Evolutionary conservation across 202 grass and related monocot species (phyloP).

Genomic region (Setaria viridis): DNA sequence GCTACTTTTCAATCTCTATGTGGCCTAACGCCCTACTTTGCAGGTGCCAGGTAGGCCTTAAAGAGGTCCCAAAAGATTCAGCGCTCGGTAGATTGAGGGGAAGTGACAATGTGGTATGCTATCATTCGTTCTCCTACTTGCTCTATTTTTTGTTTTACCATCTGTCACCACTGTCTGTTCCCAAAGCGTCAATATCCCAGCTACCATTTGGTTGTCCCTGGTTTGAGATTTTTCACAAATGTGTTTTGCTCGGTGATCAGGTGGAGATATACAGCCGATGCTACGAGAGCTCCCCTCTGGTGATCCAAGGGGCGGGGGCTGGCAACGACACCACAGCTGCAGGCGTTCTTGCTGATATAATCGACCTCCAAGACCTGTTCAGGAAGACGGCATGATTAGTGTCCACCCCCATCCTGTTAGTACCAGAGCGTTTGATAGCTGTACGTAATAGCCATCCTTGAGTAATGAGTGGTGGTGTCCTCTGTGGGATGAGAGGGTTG

Average conservation of each 20-base stretch:
- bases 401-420: background rate
- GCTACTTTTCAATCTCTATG: background rate
- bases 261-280: constrained; percentile 96
- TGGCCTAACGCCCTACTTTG: constrained; percentile 30
- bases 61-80: constrained; percentile 90
- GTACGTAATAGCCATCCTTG: background rate
- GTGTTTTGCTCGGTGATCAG: constrained; percentile 25
- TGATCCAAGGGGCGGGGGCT: constrained; percentile 93
- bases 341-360: constrained; percentile 78
- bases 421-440: background rate
- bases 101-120: constrained; percentile 94
- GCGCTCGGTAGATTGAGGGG: constrained; percentile 87
- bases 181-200: too few species aligned
- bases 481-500: too few species aligned
- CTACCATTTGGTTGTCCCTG: background rate
- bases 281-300: constrained; percentile 75
- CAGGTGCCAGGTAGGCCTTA: constrained; percentile 86
- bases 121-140: background rate
- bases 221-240: background rate
- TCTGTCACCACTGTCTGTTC: background rate
- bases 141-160: background rate
- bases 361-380: constrained; percentile 86
- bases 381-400: constrained; percentile 1
- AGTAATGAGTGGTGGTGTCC: too few species aligned
- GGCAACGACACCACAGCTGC: constrained; percentile 85